phyloP scores from a whole-genome alignment of 106 monocot species.

The Platanthera guangdongensis region DNA sequence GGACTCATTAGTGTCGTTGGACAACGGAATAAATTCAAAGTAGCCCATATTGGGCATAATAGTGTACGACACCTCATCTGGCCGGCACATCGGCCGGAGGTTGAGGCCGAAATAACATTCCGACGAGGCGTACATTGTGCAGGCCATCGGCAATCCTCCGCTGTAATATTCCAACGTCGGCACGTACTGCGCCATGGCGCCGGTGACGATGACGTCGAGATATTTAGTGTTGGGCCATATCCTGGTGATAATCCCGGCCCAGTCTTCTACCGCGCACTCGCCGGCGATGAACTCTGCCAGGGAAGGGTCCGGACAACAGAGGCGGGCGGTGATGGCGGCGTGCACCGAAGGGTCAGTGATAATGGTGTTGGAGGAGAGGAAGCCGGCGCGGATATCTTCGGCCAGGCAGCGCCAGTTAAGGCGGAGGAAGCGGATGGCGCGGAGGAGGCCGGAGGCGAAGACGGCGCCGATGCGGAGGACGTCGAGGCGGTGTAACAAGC shows the following conservation, averaged over 20 bases:
- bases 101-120: slow-evolving; percentile 95
- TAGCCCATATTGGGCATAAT: slow-evolving; percentile 44
- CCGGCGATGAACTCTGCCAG: background rate
- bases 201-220: slow-evolving; percentile 6
- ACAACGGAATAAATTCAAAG: slow-evolving; percentile 48
- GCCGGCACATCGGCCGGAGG: slow-evolving; percentile 56
- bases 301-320: slow-evolving; percentile 23
- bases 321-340: slow-evolving; percentile 19
- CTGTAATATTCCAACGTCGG: slow-evolving; percentile 66
- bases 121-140: slow-evolving; percentile 92
- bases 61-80: slow-evolving; percentile 26
- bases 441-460: slow-evolving; percentile 68
- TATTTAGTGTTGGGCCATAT: slow-evolving; percentile 13
- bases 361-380: slow-evolving; percentile 12
- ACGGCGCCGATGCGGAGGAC: slow-evolving; percentile 62
- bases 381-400: slow-evolving; percentile 32
- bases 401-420: slow-evolving; percentile 43
- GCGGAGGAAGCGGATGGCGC: slow-evolving; percentile 63
- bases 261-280: background rate
- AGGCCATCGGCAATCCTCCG: slow-evolving; percentile 73
- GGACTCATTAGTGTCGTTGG: background rate
- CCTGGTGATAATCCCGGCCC: background rate
- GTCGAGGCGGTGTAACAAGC: slow-evolving; percentile 36
- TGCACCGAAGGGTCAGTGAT: slow-evolving; percentile 36
- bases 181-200: slow-evolving; percentile 8